Evolutionary conservation across 1,139 yeast species (phyloP).

Genomic region (Yamadazyma dushanensis): DNA sequence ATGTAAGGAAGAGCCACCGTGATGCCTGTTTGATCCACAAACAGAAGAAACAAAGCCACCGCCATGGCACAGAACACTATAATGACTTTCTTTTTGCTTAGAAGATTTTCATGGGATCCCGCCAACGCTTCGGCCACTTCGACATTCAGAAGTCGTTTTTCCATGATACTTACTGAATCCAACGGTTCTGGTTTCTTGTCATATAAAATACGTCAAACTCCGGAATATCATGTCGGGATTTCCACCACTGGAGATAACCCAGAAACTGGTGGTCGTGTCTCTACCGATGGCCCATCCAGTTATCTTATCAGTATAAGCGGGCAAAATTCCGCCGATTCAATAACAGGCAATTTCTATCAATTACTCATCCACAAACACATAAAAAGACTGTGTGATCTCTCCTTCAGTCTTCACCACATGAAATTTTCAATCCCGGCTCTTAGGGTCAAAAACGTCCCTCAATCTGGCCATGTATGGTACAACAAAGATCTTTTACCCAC

Average conservation of each 20-base stretch:
- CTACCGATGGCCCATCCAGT: background rate
- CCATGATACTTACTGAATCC: background rate
- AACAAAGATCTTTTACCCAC: constrained; percentile 14
- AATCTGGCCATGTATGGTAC: constrained; percentile 11
- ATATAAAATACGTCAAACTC: too few relatives aligned
- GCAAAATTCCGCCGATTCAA: background rate
- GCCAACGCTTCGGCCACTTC: constrained; percentile 4
- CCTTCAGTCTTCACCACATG: too few relatives aligned
- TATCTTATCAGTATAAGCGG: background rate
- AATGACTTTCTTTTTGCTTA: constrained; percentile 25
- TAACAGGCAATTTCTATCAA: background rate
- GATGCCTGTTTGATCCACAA: constrained; percentile 42
- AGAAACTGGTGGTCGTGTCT: background rate
- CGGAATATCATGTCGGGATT: background rate
- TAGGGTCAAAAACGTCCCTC: constrained; percentile 9
- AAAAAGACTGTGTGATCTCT: too few relatives aligned
- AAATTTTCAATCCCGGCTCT: too few relatives aligned
- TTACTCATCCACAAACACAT: too few relatives aligned
- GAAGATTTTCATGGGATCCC: constrained; percentile 29
- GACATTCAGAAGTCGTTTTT: background rate
- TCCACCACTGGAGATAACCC: background rate
- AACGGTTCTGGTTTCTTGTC: background rate
- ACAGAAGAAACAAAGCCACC: constrained; percentile 30
- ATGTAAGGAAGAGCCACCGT: constrained; percentile 43
- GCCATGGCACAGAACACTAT: constrained; percentile 27